phyloP scores from a whole-genome alignment of 768 basidiomycete genomes.

The Lactarius akahatsu region DNA sequence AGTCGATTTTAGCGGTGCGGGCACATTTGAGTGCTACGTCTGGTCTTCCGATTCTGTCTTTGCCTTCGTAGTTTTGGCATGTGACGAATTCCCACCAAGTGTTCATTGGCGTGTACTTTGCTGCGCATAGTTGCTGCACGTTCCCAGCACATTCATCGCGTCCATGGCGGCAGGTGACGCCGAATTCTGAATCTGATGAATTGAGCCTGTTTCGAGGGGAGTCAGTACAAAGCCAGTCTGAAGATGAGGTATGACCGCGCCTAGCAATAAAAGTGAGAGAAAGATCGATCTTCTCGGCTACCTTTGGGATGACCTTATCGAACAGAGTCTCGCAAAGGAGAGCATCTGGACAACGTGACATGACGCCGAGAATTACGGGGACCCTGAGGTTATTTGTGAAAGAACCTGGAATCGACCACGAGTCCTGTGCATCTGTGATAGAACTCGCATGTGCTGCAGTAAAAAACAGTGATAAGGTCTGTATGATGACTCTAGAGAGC shows the following conservation, averaged over 20 bases:
- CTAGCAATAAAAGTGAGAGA: slow-evolving; percentile 70
- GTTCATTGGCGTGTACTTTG: slow-evolving; percentile 52
- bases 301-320: slow-evolving; percentile 63
- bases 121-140: slow-evolving; percentile 82
- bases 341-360: slow-evolving; percentile 81
- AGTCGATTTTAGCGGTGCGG: slow-evolving; percentile 59
- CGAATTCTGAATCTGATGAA: slow-evolving; percentile 64
- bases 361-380: slow-evolving; percentile 56
- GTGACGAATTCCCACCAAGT: slow-evolving; percentile 83
- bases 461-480: not conserved
- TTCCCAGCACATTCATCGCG: slow-evolving; percentile 82
- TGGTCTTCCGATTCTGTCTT: slow-evolving; percentile 60
- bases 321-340: slow-evolving; percentile 76
- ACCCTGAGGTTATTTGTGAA: slow-evolving; percentile 43
- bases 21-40: slow-evolving; percentile 69
- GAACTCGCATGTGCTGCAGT: not conserved
- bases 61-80: slow-evolving; percentile 74
- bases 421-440: slow-evolving; percentile 8
- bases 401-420: slow-evolving; percentile 13
- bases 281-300: slow-evolving; percentile 63
- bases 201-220: slow-evolving; percentile 48
- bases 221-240: not conserved
- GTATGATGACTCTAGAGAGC: not conserved
- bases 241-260: slow-evolving; percentile 45
- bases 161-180: slow-evolving; percentile 83